Conservation (phyloP, 345 rosid species). For the Xanthoceras sorbifolium region DNA sequence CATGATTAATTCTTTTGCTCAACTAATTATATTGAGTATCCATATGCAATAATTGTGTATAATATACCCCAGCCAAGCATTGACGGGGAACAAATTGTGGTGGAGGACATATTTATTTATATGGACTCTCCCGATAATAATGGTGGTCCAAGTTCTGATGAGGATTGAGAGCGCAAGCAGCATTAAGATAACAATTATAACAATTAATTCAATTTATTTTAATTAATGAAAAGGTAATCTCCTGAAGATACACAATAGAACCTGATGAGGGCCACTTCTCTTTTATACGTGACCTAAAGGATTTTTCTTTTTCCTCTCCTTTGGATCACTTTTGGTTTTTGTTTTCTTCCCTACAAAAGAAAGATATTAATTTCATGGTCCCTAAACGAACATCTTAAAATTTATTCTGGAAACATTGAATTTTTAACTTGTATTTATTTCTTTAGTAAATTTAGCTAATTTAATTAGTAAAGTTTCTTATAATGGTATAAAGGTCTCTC, state of each 20-base stretch:
- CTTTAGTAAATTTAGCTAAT: not conserved
- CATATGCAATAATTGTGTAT: constrained; percentile 5
- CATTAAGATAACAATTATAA: constrained; percentile 2
- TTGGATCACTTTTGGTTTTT: constrained; percentile 21
- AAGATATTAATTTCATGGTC: constrained; percentile 44
- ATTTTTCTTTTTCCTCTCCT: not conserved
- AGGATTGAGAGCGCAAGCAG: constrained; percentile 25
- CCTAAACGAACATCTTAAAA: constrained; percentile 33
- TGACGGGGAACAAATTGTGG: constrained; percentile 36
- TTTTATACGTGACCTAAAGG: constrained; percentile 8
- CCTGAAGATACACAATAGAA: constrained; percentile 10
- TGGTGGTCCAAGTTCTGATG: constrained; percentile 42
- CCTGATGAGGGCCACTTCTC: constrained; percentile 22
- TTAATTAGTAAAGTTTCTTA: not conserved
- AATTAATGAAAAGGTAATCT: not conserved
- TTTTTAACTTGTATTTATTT: not conserved
- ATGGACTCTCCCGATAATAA: constrained; percentile 15
- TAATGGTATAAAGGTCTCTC: too few species aligned
- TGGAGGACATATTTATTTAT: constrained; percentile 26
- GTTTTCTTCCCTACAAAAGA: constrained; percentile 16
- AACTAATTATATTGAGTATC: not conserved
- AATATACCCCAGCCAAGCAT: constrained; percentile 38
- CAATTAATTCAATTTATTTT: constrained; percentile 8
- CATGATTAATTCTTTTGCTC: not conserved
- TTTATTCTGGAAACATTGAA: constrained; percentile 18